phyloP scores from a whole-genome alignment of 345 rosid genomes.

The Triadica sebifera region DNA sequence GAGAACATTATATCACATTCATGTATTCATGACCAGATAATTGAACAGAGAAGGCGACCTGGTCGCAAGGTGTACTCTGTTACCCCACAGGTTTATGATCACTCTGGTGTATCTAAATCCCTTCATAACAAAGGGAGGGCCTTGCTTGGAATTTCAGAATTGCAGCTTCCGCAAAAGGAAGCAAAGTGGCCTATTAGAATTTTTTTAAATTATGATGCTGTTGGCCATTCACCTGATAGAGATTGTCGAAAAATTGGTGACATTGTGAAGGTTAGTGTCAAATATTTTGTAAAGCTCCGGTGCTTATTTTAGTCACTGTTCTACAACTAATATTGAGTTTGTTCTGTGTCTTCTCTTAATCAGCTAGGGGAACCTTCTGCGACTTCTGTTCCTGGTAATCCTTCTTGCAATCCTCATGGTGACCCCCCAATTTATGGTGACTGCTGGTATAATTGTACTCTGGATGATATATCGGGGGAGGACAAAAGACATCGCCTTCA shows the following conservation, averaged over 20 bases:
- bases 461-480: constrained; percentile 84
- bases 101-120: constrained; percentile 38
- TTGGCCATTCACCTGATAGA: constrained; percentile 88
- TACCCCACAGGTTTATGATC: constrained; percentile 84
- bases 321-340: constrained; percentile 14
- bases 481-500: constrained; percentile 85
- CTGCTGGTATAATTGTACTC: constrained; percentile 97
- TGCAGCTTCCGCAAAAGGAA: constrained; percentile 33
- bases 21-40: constrained; percentile 90
- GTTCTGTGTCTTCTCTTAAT: constrained; percentile 18
- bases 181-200: constrained; percentile 83
- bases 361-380: constrained; percentile 93
- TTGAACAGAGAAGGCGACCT: constrained; percentile 82
- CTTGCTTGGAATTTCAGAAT: constrained; percentile 54
- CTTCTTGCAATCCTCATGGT: constrained; percentile 68
- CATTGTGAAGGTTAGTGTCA: constrained; percentile 73
- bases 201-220: constrained; percentile 94
- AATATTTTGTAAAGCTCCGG: constrained; percentile 14
- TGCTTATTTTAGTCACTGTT: neutral
- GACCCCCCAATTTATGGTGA: constrained; percentile 84
- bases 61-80: constrained; percentile 78
- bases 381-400: constrained; percentile 44
- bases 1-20: constrained; percentile 66
- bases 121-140: constrained; percentile 62
- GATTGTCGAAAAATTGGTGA: constrained; percentile 84